These are phyloP conservation scores for Cladobotryum protrusum DNA, from an alignment of 2,329 filamentous ascomycete species.

Conservation along the genomic window DNA sequence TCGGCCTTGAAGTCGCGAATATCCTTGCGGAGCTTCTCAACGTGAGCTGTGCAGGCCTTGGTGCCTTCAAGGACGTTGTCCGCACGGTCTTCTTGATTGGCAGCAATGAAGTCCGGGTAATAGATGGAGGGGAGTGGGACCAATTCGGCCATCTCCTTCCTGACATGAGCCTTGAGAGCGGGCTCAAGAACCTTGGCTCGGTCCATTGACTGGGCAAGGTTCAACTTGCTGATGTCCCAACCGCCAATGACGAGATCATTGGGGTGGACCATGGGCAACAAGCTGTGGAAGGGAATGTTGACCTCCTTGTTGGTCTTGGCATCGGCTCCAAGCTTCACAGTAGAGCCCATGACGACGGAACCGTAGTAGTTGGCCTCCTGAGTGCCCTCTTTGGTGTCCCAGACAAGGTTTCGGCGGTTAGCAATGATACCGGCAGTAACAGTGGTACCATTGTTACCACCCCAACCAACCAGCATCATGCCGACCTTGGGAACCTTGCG, in stretches of 20 bases:
- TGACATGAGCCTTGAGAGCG: slow-evolving; percentile 80
- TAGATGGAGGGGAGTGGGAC: slow-evolving; percentile 90
- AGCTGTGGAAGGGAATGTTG: slow-evolving; percentile 91
- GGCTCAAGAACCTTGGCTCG: slow-evolving; percentile 92
- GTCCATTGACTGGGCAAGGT: slow-evolving; percentile 89
- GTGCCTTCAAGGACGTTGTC: slow-evolving; percentile 81
- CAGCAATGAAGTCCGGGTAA: slow-evolving; percentile 98
- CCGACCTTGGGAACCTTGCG: slow-evolving; percentile 89
- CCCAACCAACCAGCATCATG: slow-evolving; percentile 96
- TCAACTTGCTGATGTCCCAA: slow-evolving; percentile 94
- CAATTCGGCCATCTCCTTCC: slow-evolving; percentile 88
- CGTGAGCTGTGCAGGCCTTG: slow-evolving; percentile 80
- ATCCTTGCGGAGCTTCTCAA: slow-evolving; percentile 87
- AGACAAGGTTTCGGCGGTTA: slow-evolving; percentile 78
- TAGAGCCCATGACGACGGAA: slow-evolving; percentile 94
- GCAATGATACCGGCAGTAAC: slow-evolving; percentile 96
- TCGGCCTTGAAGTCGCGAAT: slow-evolving; percentile 89
- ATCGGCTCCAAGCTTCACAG: slow-evolving; percentile 91
- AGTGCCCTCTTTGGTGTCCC: slow-evolving; percentile 89
- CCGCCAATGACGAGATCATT: slow-evolving; percentile 93
- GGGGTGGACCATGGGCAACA: slow-evolving; percentile 94
- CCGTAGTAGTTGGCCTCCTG: slow-evolving; percentile 95
- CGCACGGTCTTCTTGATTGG: slow-evolving; percentile 94
- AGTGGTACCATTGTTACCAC: slow-evolving; percentile 96
- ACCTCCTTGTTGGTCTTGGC: slow-evolving; percentile 78